Evolutionary conservation across 2,329 filamentous ascomycete genomes (phyloP), one percentile per base, ranked within the genome.

Genomic region (Pseudocercospora eumusae): DNA sequence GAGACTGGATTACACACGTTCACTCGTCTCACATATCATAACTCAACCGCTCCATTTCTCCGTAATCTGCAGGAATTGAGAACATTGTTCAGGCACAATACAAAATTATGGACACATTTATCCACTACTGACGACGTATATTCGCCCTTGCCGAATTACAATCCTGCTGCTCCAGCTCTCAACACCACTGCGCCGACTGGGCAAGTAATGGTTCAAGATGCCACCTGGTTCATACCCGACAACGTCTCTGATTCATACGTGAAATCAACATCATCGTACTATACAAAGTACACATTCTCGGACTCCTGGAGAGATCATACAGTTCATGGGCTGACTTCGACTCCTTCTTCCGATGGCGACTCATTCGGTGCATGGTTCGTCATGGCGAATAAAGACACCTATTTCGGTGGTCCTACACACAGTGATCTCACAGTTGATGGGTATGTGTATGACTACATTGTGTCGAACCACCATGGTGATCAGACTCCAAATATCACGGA

Each of bases 281-380:
- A 87, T 68, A 88, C 86, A 21, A 88, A 88, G 70, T 88, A 88
- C 68, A 87, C 83, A 0, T 87, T 88, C 62, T 78, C 80, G 4
- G 83, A 84, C 61, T 78, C 78, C 1, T 87, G 84, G 83, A 77
- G 84, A 54, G 79, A 86, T 50, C 83, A 86, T 60, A 78, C 79
- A 40, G 84, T 82, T 1, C 84, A 87, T 66, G 85, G 85, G 4
- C 8, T 40, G 36, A 40, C 1, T 69, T 81, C 62, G 86, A 80
- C 66, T 79, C 80, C 1, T 82, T 83, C 71, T 83, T 83, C 1
- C 79, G 77, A 80, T 13, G 66, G 76, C 18, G 81, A 78, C 0
- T 82, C 82, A 0, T 88, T 82, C 64, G 85, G 86, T 1, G 83
- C 83, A 1, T 88, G 85, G 85, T 74, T 88, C 13, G 84, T 88